phyloP scores from a whole-genome alignment of 2,329 filamentous ascomycete genomes.

The Pseudogymnoascus pannorum region DNA sequence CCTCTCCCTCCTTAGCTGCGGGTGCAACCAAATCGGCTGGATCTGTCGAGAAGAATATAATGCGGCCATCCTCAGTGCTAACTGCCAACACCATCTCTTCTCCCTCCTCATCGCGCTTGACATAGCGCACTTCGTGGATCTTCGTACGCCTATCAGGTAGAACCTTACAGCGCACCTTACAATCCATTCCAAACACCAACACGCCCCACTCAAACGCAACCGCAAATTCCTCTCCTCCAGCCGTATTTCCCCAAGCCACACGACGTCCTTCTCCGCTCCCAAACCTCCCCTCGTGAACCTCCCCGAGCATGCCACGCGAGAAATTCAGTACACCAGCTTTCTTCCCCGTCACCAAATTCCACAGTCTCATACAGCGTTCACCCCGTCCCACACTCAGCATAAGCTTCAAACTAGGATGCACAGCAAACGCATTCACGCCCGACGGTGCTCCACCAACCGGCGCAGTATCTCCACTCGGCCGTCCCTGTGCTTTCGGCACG shows the following conservation, averaged over 20 bases:
- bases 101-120: slow-evolving; percentile 43
- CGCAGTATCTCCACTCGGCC: slow-evolving; percentile 86
- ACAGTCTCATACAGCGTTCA: slow-evolving; percentile 85
- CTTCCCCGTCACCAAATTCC: slow-evolving; percentile 95
- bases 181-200: slow-evolving; percentile 83
- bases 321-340: slow-evolving; percentile 93
- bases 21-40: slow-evolving; percentile 36
- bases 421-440: slow-evolving; percentile 91
- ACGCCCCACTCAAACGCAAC: slow-evolving; percentile 83
- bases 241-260: slow-evolving; percentile 72
- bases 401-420: slow-evolving; percentile 93
- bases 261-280: slow-evolving; percentile 74
- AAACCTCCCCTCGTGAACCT: slow-evolving; percentile 69
- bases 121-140: slow-evolving; percentile 73
- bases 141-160: slow-evolving; percentile 65
- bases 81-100: slow-evolving; percentile 59
- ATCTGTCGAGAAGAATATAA: slow-evolving; percentile 74
- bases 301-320: slow-evolving; percentile 60
- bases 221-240: slow-evolving; percentile 74
- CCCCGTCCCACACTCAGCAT: slow-evolving; percentile 90
- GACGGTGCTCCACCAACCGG: slow-evolving; percentile 70
- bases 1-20: slow-evolving; percentile 31
- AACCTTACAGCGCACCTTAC: slow-evolving; percentile 68
- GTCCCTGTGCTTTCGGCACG: slow-evolving; percentile 68
- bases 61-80: slow-evolving; percentile 83